phyloP scores from a whole-genome alignment of 352 stramenopile species.

The Phytophthora melonis region DNA sequence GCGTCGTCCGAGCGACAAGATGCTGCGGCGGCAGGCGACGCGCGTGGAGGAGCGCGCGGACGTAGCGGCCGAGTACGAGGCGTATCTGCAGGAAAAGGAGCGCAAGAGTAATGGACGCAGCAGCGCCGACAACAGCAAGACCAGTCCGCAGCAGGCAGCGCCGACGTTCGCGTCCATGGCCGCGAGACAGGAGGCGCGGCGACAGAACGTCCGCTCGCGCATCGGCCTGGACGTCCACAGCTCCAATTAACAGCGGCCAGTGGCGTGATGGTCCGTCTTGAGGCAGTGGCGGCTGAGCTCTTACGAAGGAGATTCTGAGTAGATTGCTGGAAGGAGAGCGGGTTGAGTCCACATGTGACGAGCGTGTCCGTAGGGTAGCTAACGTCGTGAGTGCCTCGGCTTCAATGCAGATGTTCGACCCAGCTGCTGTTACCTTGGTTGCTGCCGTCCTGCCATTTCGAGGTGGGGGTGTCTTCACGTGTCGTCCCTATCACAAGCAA shows the following conservation, averaged over 20 bases:
- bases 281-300: too few relatives aligned
- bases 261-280: too few relatives aligned
- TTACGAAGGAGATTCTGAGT: too few relatives aligned
- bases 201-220: conserved; percentile 43
- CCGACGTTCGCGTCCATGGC: conserved; percentile 21
- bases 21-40: conserved; percentile 51
- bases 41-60: conserved; percentile 75
- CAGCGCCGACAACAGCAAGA: neutral
- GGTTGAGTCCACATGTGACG: neutral
- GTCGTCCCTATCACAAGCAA: neutral
- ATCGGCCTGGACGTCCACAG: conserved; percentile 37
- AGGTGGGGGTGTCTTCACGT: neutral
- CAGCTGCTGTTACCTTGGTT: neutral
- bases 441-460: neutral
- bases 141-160: conserved; percentile 4
- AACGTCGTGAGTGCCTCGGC: too few relatives aligned
- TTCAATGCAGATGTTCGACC: neutral
- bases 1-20: neutral
- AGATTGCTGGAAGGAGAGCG: neutral
- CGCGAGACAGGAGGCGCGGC: conserved; percentile 28
- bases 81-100: conserved; percentile 69
- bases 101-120: conserved; percentile 15
- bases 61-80: conserved; percentile 77
- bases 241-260: conserved; percentile 17
- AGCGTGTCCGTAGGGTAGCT: too few relatives aligned